A percentile compares a stretch with the other conserved stretches of the same genome.
phyloP scores from a whole-genome alignment of 176 grass and related monocot genomes.

The Eragrostis nindensis region DNA sequence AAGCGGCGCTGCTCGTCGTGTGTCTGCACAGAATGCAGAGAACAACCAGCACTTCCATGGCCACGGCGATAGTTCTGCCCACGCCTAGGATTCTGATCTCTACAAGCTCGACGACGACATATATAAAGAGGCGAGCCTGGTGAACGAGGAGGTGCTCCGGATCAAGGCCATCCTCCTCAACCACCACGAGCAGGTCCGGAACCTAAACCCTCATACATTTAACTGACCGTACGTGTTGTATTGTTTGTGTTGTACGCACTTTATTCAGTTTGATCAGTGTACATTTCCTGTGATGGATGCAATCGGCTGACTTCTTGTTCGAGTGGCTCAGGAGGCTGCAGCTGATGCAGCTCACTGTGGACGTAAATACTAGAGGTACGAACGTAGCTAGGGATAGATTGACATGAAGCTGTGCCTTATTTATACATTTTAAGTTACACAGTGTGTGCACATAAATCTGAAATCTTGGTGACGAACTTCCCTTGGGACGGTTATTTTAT shows the following conservation, averaged over 20 bases:
- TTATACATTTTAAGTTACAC: background rate
- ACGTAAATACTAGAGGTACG: constrained; percentile 56
- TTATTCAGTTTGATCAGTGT: background rate
- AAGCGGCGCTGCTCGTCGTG: constrained; percentile 2
- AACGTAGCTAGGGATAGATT: constrained; percentile 5
- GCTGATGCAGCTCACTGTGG: constrained; percentile 59
- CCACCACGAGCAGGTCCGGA: constrained; percentile 47
- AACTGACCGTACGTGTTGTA: no score
- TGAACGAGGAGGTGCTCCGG: constrained; percentile 48
- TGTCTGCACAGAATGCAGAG: constrained; percentile 33
- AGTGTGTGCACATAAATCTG: background rate
- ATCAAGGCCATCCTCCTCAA: constrained; percentile 55
- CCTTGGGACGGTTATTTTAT: background rate
- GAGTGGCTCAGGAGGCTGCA: constrained; percentile 65
- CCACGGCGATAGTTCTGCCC: no score
- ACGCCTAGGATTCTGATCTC: constrained; percentile 18
- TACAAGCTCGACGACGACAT: constrained; percentile 63
- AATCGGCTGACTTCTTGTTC: constrained; percentile 50
- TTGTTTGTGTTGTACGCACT: background rate
- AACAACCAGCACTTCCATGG: no score
- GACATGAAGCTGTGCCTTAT: background rate
- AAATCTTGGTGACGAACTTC: background rate
- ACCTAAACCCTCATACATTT: background rate
- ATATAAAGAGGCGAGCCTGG: constrained; percentile 42
- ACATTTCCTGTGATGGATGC: background rate